These are phyloP conservation scores for Agaricus blazei DNA, from an alignment of 768 basidiomycete species.

Conservation along the genomic window DNA sequence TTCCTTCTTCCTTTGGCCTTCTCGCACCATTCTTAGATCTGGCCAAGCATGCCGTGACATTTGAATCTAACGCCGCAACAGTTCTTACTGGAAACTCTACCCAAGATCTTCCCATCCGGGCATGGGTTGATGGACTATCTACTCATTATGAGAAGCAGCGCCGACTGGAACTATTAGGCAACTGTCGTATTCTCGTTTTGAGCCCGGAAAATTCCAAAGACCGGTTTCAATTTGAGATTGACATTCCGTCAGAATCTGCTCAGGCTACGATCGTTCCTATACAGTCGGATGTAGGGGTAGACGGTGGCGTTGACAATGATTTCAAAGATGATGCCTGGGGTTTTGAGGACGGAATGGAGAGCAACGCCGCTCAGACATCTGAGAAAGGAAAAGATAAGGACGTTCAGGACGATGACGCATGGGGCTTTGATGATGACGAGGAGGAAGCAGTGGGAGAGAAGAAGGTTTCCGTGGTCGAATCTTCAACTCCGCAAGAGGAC, in stretches of 20 bases:
- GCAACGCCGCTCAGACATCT: conserved; percentile 15
- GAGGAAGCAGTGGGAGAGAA: conserved; percentile 7
- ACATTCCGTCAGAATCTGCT: conserved; percentile 24
- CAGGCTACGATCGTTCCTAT: conserved; percentile 25
- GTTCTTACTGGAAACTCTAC: conserved; percentile 42
- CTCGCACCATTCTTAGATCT: conserved; percentile 62
- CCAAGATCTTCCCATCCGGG: conserved; percentile 49
- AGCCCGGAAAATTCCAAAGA: conserved; percentile 28
- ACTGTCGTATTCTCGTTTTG: conserved; percentile 53
- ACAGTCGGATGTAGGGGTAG: conserved; percentile 18
- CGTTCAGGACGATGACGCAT: conserved; percentile 31
- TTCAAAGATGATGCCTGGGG: conserved; percentile 34
- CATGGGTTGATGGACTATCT: conserved; percentile 65
- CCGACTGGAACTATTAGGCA: conserved; percentile 59
- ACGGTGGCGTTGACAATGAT: conserved; percentile 29
- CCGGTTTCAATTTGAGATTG: conserved; percentile 38
- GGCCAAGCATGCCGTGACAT: conserved; percentile 50
- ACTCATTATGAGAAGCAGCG: conserved; percentile 78
- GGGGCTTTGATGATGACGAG: conserved; percentile 44
- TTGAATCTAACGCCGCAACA: conserved; percentile 57
- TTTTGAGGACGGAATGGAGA: conserved; percentile 16
- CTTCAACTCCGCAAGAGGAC: conserved; percentile 19
- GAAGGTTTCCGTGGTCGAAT: background rate
- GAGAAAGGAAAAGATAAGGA: conserved; percentile 16
- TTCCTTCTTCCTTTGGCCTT: conserved; percentile 58